Conservation (phyloP, 2,329 filamentous ascomycete species). For the Pyricularia sp. region DNA sequence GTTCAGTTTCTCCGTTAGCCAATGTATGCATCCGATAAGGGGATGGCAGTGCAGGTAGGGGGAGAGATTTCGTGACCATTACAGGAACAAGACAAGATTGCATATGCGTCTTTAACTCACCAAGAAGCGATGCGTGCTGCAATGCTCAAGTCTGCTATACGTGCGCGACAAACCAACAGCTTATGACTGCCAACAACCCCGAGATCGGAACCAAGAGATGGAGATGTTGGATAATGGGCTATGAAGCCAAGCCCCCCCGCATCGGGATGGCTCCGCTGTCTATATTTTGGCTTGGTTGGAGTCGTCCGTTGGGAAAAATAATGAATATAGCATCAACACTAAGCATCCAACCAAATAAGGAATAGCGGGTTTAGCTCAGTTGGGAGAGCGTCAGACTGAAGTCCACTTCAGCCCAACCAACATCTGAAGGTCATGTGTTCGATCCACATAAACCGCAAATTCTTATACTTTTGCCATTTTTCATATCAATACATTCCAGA, state of each 20-base stretch:
- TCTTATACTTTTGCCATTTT: not conserved
- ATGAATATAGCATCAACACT: no score
- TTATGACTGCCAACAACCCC: not conserved
- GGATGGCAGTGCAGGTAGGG: not conserved
- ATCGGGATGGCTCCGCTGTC: not conserved
- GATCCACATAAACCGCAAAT: not conserved
- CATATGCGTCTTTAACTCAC: not conserved
- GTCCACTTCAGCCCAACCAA: not conserved
- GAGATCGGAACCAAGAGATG: not conserved
- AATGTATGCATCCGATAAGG: not conserved
- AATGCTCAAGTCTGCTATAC: not conserved
- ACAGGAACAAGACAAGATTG: not conserved
- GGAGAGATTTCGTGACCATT: not conserved
- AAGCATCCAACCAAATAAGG: not conserved
- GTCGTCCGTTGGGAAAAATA: not conserved
- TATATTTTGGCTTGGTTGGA: not conserved
- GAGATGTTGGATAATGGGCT: not conserved
- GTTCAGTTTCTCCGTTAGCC: not conserved
- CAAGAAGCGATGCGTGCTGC: not conserved
- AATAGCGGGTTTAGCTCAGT: constrained; percentile 4
- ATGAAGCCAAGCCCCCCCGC: not conserved
- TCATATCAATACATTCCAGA: no score
- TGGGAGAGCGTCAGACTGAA: constrained; percentile 6
- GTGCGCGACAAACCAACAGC: not conserved
- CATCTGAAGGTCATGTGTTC: constrained; percentile 4